Conservation (phyloP, 371 early-diverging fungal genomes). For the Circinella minor region DNA sequence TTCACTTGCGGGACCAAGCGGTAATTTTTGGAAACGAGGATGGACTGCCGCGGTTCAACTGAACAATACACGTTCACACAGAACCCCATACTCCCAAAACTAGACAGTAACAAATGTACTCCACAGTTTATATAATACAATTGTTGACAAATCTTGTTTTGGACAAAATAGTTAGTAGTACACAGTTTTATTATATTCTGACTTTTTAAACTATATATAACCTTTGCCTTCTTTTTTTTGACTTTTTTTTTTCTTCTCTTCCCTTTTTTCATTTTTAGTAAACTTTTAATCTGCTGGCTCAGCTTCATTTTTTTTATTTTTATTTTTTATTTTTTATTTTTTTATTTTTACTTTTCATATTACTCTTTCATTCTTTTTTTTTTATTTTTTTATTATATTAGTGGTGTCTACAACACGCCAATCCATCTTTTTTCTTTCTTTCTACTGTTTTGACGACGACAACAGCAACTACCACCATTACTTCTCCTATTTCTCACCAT, state of each 20-base stretch:
- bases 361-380: too few species aligned
- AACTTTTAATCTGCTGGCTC: not conserved
- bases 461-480: not conserved
- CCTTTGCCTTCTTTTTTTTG: not conserved
- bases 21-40: conserved; percentile 2
- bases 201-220: not conserved
- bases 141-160: too few species aligned
- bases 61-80: not conserved
- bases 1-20: conserved; percentile 1
- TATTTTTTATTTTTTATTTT: too few species aligned
- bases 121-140: too few species aligned
- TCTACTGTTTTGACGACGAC: too few species aligned
- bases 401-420: not conserved
- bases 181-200: not conserved
- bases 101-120: too few species aligned
- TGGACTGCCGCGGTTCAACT: not conserved
- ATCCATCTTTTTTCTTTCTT: not conserved
- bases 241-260: not conserved
- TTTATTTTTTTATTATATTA: too few species aligned
- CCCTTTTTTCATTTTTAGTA: not conserved
- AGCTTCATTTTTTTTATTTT: not conserved
- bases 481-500: not conserved
- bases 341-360: not conserved
- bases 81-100: too few species aligned
- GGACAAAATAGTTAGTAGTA: not conserved